A percentile compares a stretch with the other conserved stretches of the same genome.
These are phyloP conservation scores for Nakaseomyces nivariensis DNA, from an alignment of 1,139 yeast genomes.

Conservation along the genomic window DNA sequence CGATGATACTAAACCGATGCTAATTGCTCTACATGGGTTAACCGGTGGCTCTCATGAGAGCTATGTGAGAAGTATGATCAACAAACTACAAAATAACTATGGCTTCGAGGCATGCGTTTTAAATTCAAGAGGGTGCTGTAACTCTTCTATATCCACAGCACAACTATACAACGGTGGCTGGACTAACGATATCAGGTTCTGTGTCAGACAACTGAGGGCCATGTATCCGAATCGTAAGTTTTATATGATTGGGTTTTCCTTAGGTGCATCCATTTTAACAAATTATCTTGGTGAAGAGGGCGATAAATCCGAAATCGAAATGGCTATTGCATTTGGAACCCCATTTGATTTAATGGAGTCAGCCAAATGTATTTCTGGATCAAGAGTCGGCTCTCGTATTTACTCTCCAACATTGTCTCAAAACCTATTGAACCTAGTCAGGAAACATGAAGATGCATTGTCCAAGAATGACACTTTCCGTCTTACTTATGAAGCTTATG, in stretches of 20 bases:
- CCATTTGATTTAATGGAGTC: constrained; percentile 45
- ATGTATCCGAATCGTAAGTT: constrained; percentile 44
- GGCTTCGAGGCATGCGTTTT: constrained; percentile 46
- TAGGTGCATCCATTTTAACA: constrained; percentile 48
- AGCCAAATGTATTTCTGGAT: constrained; percentile 35
- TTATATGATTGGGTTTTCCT: constrained; percentile 45
- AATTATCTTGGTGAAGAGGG: constrained; percentile 49
- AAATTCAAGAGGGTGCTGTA: constrained; percentile 53
- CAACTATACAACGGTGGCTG: constrained; percentile 50
- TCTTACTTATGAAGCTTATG: constrained; percentile 10
- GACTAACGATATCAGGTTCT: constrained; percentile 51
- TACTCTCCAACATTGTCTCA: constrained; percentile 48
- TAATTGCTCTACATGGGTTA: constrained; percentile 48
- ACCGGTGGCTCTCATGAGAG: constrained; percentile 57
- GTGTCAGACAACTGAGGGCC: constrained; percentile 38
- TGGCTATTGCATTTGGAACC: constrained; percentile 41
- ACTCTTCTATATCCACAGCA: constrained; percentile 48
- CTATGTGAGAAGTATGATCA: constrained; percentile 40
- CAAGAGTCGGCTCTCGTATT: constrained; percentile 37
- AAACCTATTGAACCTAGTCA: constrained; percentile 38
- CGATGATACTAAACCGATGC: constrained; percentile 39
- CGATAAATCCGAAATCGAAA: constrained; percentile 34
- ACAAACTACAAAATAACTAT: constrained; percentile 31
- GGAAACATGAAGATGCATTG: constrained; percentile 36
- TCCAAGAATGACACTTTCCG: constrained; percentile 21